Base-by-base conservation (phyloP, 2,329 filamentous ascomycete genomes). In the Paraphoma sp. region DNA sequence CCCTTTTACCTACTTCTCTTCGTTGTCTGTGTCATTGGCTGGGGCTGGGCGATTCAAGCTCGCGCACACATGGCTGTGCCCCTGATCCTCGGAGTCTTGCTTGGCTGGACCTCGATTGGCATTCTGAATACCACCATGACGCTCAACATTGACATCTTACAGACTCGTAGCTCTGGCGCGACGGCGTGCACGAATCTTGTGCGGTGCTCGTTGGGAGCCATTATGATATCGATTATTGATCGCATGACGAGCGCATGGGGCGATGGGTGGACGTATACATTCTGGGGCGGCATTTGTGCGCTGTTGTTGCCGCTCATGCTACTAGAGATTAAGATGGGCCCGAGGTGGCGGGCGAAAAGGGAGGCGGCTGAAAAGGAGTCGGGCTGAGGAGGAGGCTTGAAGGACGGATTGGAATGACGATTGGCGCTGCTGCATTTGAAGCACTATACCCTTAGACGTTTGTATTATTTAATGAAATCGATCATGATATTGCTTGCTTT, bases 41-140 rank as follows among this genome's bases (percentile, higher is more conserved):
- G 67, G 67, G 69, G 69, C 4, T 71, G 69, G 69, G 55, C 61
- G 1, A 61, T 71, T 2, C 58, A 70, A 23, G 59, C 61, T 0
- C 56, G 52, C 1, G 61, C 59, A 10, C 65, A 69, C 33, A 65
- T 72, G 43, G 68, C 68, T 0, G 67, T 64, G 0, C 68, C 65
- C 0, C 52, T 72, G 2, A 54, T 68, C 1, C 57, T 72, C 0
- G 62, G 56, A 9, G 60, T 69, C 1, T 40, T 69, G n/a, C 57
- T 72, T 0, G 68, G 69, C 0, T 69, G 67, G 65, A 70, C 68
- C 2, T 65, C 64, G 1, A 71, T 71, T 16, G 68, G 60, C 6
- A 70, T 72, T 6, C 40, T 72, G 23, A 72, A 71, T 42, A 69
- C 69, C 0, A 72, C 69, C 0, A 71, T 72, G 68, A 69, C 69